phyloP scores from a whole-genome alignment of 2,329 filamentous ascomycete genomes.

The Fusarium beomiforme region DNA sequence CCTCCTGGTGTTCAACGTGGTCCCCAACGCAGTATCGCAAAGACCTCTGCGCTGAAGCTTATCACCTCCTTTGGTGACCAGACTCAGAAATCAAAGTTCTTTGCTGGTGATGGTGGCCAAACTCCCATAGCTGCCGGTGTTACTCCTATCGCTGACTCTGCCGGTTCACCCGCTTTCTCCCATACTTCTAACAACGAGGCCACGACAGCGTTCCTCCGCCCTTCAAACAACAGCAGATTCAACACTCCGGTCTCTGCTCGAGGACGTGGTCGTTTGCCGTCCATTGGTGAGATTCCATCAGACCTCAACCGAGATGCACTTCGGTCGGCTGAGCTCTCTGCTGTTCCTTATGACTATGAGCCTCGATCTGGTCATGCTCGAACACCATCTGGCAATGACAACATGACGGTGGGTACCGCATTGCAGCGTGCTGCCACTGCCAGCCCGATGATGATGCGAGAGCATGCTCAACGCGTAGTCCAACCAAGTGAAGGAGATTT shows the following conservation, averaged over 20 bases:
- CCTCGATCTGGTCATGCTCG: constrained; percentile 47
- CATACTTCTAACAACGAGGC: constrained; percentile 63
- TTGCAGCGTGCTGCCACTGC: constrained; percentile 74
- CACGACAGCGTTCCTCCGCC: constrained; percentile 74
- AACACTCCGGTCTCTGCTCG: constrained; percentile 75
- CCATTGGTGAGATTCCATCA: constrained; percentile 71
- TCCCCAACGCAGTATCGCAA: constrained; percentile 72
- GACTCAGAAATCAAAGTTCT: constrained; percentile 71
- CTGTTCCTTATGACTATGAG: constrained; percentile 39
- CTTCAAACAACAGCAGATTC: constrained; percentile 73
- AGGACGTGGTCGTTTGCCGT: constrained; percentile 73
- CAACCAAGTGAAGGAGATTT: constrained; percentile 47
- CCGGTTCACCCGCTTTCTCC: constrained; percentile 67
- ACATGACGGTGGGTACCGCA: constrained; percentile 55
- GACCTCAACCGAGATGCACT: constrained; percentile 47
- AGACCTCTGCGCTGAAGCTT: constrained; percentile 86
- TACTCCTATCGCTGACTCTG: constrained; percentile 87
- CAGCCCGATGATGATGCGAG: constrained; percentile 71
- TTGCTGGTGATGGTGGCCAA: constrained; percentile 65
- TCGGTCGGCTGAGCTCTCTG: constrained; percentile 38
- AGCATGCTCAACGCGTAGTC: constrained; percentile 53
- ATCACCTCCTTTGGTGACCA: constrained; percentile 86
- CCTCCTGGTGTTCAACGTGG: constrained; percentile 72
- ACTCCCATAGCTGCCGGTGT: constrained; percentile 86
- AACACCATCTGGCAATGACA: constrained; percentile 55